Conservation (phyloP, 768 basidiomycete genomes). For the Hypholoma sublateritium region DNA sequence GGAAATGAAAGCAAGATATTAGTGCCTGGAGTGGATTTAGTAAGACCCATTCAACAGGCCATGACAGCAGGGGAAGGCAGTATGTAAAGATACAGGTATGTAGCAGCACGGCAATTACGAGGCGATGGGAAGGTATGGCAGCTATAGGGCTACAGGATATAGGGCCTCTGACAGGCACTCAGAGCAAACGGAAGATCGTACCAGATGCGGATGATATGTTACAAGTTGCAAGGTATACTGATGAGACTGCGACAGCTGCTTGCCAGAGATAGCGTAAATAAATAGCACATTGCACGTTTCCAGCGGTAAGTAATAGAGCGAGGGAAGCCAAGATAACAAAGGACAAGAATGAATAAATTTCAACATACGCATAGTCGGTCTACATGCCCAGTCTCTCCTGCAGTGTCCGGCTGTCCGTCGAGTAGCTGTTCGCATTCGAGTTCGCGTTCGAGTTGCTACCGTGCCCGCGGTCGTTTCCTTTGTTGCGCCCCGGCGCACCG, state of each 20-base stretch:
- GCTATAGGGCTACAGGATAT: slow-evolving; percentile 24
- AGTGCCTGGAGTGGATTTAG: too few species aligned
- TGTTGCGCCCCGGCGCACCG: not conserved
- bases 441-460: slow-evolving; percentile 5
- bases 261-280: slow-evolving; percentile 12
- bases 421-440: slow-evolving; percentile 35
- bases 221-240: not conserved
- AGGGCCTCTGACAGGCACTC: slow-evolving; percentile 16
- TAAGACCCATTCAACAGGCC: too few species aligned
- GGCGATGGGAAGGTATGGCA: slow-evolving; percentile 6
- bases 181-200: slow-evolving; percentile 17
- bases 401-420: slow-evolving; percentile 66
- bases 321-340: not conserved
- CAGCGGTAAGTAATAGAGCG: slow-evolving; percentile 8
- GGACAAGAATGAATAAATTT: slow-evolving; percentile 2
- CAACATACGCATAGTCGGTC: slow-evolving; percentile 15
- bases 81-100: too few species aligned
- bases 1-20: too few species aligned
- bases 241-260: slow-evolving; percentile 1
- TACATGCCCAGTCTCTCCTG: slow-evolving; percentile 82
- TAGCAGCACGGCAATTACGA: too few species aligned
- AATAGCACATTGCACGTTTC: slow-evolving; percentile 12
- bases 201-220: slow-evolving; percentile 23
- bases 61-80: too few species aligned
- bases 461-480: slow-evolving; percentile 1